Conservation (phyloP, 2,329 filamentous ascomycete species). For the Ceratocystiopsis brevicomis region DNA sequence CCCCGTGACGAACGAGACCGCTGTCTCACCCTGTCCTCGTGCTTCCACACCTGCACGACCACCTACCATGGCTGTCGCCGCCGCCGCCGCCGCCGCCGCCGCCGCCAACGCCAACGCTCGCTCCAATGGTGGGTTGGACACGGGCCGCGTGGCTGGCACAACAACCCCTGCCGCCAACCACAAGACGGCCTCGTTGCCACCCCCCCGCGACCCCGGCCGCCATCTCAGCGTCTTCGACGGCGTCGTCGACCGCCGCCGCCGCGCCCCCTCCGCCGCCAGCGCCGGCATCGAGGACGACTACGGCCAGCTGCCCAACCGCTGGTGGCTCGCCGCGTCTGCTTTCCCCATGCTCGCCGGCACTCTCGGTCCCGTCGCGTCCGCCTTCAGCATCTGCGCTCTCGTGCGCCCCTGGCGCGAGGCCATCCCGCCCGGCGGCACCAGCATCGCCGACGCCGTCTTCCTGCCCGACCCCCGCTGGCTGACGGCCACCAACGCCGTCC, state of each 20-base stretch:
- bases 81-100: too few relatives aligned
- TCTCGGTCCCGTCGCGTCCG: slow-evolving; percentile 68
- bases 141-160: too few relatives aligned
- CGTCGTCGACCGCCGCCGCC: background rate
- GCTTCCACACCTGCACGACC: background rate
- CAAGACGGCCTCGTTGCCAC: too few relatives aligned
- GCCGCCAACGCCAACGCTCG: too few relatives aligned
- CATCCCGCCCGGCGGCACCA: slow-evolving; percentile 23
- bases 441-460: slow-evolving; percentile 29
- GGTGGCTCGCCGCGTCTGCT: slow-evolving; percentile 45
- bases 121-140: too few relatives aligned
- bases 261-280: background rate
- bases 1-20: too few relatives aligned
- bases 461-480: slow-evolving; percentile 56
- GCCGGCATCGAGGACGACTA: background rate
- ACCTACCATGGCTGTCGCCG: background rate
- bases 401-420: slow-evolving; percentile 58
- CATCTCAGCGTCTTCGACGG: too few relatives aligned
- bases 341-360: slow-evolving; percentile 71
- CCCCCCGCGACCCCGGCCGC: too few relatives aligned
- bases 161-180: too few relatives aligned
- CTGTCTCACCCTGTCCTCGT: too few relatives aligned
- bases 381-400: slow-evolving; percentile 75
- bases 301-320: slow-evolving; percentile 23
- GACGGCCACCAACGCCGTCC: slow-evolving; percentile 56